Percentiles rank a stretch among this genome's conserved stretches.
phyloP scores from a whole-genome alignment of 2,329 filamentous ascomycete species.

The Fusarium sublunatum region DNA sequence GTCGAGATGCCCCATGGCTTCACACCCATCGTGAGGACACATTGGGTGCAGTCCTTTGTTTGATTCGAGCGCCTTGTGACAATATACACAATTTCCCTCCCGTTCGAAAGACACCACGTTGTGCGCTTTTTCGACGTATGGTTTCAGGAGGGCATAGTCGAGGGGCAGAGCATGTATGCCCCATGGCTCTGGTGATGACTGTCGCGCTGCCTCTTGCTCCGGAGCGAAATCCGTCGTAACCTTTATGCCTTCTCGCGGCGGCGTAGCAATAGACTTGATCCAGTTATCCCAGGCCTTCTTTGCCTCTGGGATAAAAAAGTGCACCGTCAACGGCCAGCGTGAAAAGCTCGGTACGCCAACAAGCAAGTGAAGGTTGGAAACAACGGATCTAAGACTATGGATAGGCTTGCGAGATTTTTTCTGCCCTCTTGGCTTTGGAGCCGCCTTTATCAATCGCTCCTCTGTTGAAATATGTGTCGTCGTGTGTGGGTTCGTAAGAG shows the following conservation, averaged over 20 bases:
- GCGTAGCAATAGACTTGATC: conserved; percentile 60
- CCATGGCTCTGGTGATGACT: conserved; percentile 44
- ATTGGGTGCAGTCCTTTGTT: conserved; percentile 66
- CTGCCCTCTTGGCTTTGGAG: conserved; percentile 59
- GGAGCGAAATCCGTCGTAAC: conserved; percentile 67
- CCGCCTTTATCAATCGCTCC: conserved; percentile 67
- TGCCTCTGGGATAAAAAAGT: conserved; percentile 81
- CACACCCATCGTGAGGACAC: conserved; percentile 65
- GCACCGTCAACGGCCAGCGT: conserved; percentile 83
- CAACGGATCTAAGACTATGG: conserved; percentile 71
- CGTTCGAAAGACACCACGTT: conserved; percentile 66
- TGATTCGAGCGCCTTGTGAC: conserved; percentile 57
- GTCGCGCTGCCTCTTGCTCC: conserved; percentile 10
- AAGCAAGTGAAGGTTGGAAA: conserved; percentile 85
- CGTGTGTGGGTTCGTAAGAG: conserved; percentile 85
- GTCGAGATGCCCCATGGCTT: conserved; percentile 68
- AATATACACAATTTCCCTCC: conserved; percentile 67
- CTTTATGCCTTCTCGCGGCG: conserved; percentile 60
- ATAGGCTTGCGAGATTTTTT: conserved; percentile 67
- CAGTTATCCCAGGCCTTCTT: conserved; percentile 74
- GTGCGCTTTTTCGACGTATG: conserved; percentile 66
- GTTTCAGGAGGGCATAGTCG: conserved; percentile 65
- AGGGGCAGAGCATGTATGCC: conserved; percentile 67
- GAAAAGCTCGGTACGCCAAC: conserved; percentile 82
- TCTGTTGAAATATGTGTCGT: conserved; percentile 80